Evolutionary conservation across 306 rosid species (phyloP).

Genomic region (Sphenostylis stenocarpa): DNA sequence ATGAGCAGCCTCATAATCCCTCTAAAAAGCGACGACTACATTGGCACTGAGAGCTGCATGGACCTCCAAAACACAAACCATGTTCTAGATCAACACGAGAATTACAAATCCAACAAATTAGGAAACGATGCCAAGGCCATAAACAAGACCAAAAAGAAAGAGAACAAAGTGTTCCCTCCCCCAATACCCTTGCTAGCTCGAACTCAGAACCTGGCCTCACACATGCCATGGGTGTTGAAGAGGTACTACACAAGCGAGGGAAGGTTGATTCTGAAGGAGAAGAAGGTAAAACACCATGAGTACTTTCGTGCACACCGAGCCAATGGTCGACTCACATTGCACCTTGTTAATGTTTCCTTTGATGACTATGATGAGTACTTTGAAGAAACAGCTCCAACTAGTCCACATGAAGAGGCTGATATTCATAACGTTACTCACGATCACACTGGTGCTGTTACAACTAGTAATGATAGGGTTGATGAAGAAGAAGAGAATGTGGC

Average conservation of each 20-base stretch:
- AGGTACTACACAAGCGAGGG: conserved; percentile 67
- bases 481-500: not conserved
- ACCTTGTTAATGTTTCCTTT: conserved; percentile 48
- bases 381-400: not conserved
- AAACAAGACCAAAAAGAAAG: not conserved
- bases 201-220: conserved; percentile 56
- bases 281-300: conserved; percentile 61
- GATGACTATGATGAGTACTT: not conserved
- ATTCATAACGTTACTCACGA: not conserved
- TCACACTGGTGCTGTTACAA: not conserved
- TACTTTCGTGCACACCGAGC: conserved; percentile 63
- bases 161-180: conserved; percentile 57
- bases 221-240: conserved; percentile 70
- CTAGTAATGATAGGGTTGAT: not conserved
- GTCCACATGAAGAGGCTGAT: not conserved
- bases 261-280: conserved; percentile 60
- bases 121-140: not conserved
- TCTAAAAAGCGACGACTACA: conserved; percentile 38
- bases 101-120: not conserved
- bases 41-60: conserved; percentile 65
- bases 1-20: not conserved
- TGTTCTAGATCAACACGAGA: not conserved
- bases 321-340: conserved; percentile 70
- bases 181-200: conserved; percentile 61
- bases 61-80: conserved; percentile 36